Evolutionary conservation across 345 rosid genomes (phyloP).

Genomic region (Pugionium dolabratum): DNA sequence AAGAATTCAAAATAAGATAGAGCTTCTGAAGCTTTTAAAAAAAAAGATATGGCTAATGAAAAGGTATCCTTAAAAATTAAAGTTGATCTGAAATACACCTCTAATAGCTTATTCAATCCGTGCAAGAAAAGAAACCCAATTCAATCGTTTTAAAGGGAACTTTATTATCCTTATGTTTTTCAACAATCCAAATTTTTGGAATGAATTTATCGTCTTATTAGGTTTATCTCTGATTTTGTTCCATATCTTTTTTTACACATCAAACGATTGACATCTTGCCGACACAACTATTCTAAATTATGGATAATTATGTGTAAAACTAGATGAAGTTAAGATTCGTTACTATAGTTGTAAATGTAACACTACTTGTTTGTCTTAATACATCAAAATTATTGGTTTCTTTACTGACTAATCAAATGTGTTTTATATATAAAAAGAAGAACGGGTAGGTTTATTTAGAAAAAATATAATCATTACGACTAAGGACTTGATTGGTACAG

Average conservation of each 20-base stretch:
- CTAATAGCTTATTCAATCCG: conserved; percentile 1
- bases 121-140: not conserved
- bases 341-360: not conserved
- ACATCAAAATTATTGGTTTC: too few relatives aligned
- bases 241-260: not conserved
- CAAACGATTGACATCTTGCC: conserved; percentile 49
- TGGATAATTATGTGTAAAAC: not conserved
- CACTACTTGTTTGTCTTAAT: conserved; percentile 10
- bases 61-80: not conserved
- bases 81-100: conserved; percentile 10
- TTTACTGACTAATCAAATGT: not conserved
- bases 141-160: not conserved
- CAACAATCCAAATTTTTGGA: not conserved
- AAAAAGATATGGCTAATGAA: not conserved
- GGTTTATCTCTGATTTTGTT: not conserved
- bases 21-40: not conserved
- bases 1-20: not conserved
- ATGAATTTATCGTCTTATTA: not conserved
- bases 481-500: too few relatives aligned
- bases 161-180: not conserved
- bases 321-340: conserved; percentile 12
- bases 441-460: conserved; percentile 12
- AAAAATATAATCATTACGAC: too few relatives aligned
- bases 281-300: conserved; percentile 52
- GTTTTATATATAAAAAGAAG: not conserved